phyloP scores from a whole-genome alignment of 192 early-diverging fungal genomes.

The Backusella tuberculispora region DNA sequence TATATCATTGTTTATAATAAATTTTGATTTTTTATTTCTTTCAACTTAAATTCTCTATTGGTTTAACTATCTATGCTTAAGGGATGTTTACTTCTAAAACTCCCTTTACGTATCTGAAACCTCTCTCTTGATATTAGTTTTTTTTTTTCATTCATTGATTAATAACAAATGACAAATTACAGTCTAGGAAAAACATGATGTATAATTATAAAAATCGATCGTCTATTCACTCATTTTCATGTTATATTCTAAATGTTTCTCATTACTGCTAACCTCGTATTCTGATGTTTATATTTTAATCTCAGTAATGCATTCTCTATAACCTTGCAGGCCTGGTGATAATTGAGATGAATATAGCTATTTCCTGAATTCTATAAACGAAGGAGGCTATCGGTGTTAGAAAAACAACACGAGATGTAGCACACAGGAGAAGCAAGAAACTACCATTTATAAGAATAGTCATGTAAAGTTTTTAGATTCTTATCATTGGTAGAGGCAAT shows the following conservation, averaged over 20 bases:
- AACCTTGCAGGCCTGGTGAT: slow-evolving; percentile 1
- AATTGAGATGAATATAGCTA: background rate
- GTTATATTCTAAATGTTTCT: background rate
- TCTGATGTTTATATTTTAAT: slow-evolving; percentile 10
- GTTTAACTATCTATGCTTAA: background rate
- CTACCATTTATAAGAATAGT: background rate
- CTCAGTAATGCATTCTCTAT: background rate
- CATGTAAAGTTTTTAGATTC: background rate
- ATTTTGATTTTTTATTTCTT: background rate
- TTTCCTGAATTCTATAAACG: background rate
- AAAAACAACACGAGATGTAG: background rate
- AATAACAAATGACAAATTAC: background rate
- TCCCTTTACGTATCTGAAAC: background rate
- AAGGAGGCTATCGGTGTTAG: background rate
- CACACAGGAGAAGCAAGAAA: background rate
- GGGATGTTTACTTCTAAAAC: background rate
- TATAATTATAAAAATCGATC: background rate
- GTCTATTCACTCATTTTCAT: background rate
- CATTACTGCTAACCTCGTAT: background rate
- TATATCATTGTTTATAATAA: background rate
- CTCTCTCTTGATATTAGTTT: background rate
- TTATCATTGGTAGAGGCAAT: background rate
- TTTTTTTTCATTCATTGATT: background rate
- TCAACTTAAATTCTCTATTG: background rate
- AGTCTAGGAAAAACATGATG: background rate